phyloP scores from a whole-genome alignment of 805 yeast species.

The Schwanniomyces yamadae region DNA sequence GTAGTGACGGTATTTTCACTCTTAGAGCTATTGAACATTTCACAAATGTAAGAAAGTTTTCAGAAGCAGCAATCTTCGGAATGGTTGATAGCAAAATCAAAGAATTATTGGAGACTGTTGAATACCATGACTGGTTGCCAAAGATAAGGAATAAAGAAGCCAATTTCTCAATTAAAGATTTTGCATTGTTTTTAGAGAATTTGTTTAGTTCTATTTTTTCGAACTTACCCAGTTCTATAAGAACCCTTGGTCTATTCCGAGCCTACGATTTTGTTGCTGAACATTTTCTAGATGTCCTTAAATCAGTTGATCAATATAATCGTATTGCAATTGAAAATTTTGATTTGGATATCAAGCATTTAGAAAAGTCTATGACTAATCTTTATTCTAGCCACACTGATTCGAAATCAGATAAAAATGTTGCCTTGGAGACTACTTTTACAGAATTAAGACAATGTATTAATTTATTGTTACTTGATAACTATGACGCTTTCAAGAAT shows the following conservation, averaged over 20 bases:
- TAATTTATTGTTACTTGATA: constrained; percentile 63
- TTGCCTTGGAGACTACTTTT: constrained; percentile 69
- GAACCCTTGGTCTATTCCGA: constrained; percentile 77
- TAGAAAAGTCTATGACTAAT: constrained; percentile 56
- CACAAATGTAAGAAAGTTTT: constrained; percentile 58
- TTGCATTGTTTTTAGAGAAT: constrained; percentile 81
- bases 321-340: constrained; percentile 67
- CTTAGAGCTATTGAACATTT: constrained; percentile 55
- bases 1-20: constrained; percentile 36
- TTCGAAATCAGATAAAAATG: constrained; percentile 22
- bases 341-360: constrained; percentile 72
- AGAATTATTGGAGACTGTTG: constrained; percentile 79
- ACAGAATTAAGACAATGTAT: constrained; percentile 79
- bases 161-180: constrained; percentile 71
- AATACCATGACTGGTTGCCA: constrained; percentile 77
- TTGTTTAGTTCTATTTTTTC: constrained; percentile 83
- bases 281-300: constrained; percentile 60
- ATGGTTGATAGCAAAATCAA: constrained; percentile 79
- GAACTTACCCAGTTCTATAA: constrained; percentile 73
- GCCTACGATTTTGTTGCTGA: constrained; percentile 83
- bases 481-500: constrained; percentile 61
- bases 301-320: constrained; percentile 55
- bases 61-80: constrained; percentile 79
- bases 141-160: constrained; percentile 55
- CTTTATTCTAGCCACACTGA: constrained; percentile 25